A percentile compares a stretch with the other conserved stretches of the same genome.
These are phyloP conservation scores for Hymenoscyphus albidus DNA, from an alignment of 2,329 filamentous ascomycete genomes.

Conservation along the genomic window DNA sequence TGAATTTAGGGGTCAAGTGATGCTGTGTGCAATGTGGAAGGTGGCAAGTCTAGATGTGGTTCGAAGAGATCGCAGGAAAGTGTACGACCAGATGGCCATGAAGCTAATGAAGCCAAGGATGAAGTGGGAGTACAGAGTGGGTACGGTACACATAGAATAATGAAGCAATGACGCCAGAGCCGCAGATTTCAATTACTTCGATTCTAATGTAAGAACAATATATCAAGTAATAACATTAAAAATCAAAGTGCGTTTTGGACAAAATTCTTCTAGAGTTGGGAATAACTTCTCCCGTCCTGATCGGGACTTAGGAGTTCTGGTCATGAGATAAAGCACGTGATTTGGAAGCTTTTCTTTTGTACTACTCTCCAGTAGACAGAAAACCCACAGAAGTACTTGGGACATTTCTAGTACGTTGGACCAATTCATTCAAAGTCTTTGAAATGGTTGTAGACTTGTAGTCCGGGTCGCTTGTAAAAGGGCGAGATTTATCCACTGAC, in stretches of 20 bases:
- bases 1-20: background rate
- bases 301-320: background rate
- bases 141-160: background rate
- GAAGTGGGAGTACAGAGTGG: background rate
- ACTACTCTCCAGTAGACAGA: too few relatives aligned
- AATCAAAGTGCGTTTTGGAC: too few relatives aligned
- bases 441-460: too few relatives aligned
- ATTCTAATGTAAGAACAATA: background rate
- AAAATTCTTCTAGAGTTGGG: background rate
- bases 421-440: too few relatives aligned
- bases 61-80: background rate
- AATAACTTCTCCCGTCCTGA: background rate
- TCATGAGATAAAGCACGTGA: background rate
- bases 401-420: too few relatives aligned
- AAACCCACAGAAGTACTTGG: too few relatives aligned
- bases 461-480: too few relatives aligned
- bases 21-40: background rate
- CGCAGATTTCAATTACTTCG: background rate
- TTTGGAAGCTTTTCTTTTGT: background rate
- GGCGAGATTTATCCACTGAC: too few relatives aligned
- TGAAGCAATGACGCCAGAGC: background rate
- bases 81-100: background rate
- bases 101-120: background rate
- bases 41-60: slow-evolving; percentile 1
- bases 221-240: background rate